Conservation (phyloP, 2,329 filamentous ascomycete genomes). For the Phyllosticta capitalensis region DNA sequence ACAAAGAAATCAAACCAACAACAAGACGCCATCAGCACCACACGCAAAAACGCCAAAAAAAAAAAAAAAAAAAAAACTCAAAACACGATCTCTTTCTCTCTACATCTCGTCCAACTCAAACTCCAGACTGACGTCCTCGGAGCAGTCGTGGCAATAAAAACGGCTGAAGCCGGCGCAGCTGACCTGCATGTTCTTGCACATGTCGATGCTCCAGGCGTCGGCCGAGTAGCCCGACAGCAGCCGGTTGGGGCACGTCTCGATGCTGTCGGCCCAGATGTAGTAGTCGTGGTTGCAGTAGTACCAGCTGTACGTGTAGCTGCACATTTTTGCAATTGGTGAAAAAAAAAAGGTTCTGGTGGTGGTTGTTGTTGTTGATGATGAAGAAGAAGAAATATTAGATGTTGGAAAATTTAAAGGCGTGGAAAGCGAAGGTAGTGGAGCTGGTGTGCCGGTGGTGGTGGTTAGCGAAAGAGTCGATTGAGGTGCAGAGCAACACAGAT, state of each 20-base stretch:
- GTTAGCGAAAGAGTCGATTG: too few relatives aligned
- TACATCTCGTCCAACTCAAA: slow-evolving; percentile 33
- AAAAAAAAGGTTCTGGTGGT: neutral
- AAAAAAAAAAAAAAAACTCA: neutral
- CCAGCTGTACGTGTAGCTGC: slow-evolving; percentile 38
- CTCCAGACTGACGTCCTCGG: slow-evolving; percentile 34
- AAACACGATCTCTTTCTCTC: neutral
- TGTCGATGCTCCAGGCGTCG: slow-evolving; percentile 40
- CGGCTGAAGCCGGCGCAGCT: slow-evolving; percentile 35
- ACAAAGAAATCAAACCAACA: too few relatives aligned
- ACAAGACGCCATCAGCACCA: neutral
- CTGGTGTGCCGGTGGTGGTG: too few relatives aligned
- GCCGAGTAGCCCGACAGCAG: slow-evolving; percentile 38
- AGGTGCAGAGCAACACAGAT: too few relatives aligned
- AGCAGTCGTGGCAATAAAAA: slow-evolving; percentile 36
- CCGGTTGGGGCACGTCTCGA: slow-evolving; percentile 37
- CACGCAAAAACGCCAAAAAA: neutral
- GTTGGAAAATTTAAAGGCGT: too few relatives aligned
- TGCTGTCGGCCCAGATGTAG: slow-evolving; percentile 37
- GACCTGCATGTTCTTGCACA: slow-evolving; percentile 35
- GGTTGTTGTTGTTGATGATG: neutral
- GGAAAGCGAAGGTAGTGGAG: too few relatives aligned
- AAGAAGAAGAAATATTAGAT: too few relatives aligned
- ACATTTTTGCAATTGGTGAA: slow-evolving; percentile 25
- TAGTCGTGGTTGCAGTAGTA: slow-evolving; percentile 42